Base-by-base conservation (phyloP, 2,329 filamentous ascomycete genomes). In the Colletotrichum higginsianum region DNA sequence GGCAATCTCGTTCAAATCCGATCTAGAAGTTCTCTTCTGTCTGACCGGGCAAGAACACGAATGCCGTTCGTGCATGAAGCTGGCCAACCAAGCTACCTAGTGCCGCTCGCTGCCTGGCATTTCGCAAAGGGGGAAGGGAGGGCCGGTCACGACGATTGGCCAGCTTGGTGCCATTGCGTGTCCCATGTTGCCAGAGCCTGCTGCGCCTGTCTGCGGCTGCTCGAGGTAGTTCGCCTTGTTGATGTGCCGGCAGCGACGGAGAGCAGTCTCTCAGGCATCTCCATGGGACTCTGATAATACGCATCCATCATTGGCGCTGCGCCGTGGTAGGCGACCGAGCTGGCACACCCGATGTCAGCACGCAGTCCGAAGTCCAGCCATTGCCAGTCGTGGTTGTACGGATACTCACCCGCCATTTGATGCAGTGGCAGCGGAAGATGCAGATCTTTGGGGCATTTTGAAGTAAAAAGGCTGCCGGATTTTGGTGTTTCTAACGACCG, bases 391-490 rank as follows among this genome's bases (percentile, higher is more conserved):
- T 9, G 8, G 9, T 35, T 35, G 30, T 9, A 9, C 30, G 9
- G 30, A 35, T 26, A 47, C 69, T 55, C 4, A 72, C 69, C 49
- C 38, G 47, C 40, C 61, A 35, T 65, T 65, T 2, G 65, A 60
- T 12, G 69, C 70, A 26, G 44, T 60, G 40, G 58, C 35, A 18
- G 60, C 60, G 2, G 60, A 70, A 13, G 46, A 60, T 35, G 66
- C 53, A 26, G 60, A 60, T 44, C 30, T 40, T 61, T 70, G 60
- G 50, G 69, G 61, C 69, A 72, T 72, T 9, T 35, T 61, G 16
- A 50, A 55, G 38, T n/a, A 9, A 26, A 16, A 4, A 16, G n/a
- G 46, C 53, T 49, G 49, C 40, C 49, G 30, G 12, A 7, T 55
- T 42, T 30, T 40, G 40, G 30, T 46, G 8, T 21, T 35, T 16